Base-by-base conservation (phyloP, 225 moss, liverwort and hornwort genomes). In the Bryum argenteum region DNA sequence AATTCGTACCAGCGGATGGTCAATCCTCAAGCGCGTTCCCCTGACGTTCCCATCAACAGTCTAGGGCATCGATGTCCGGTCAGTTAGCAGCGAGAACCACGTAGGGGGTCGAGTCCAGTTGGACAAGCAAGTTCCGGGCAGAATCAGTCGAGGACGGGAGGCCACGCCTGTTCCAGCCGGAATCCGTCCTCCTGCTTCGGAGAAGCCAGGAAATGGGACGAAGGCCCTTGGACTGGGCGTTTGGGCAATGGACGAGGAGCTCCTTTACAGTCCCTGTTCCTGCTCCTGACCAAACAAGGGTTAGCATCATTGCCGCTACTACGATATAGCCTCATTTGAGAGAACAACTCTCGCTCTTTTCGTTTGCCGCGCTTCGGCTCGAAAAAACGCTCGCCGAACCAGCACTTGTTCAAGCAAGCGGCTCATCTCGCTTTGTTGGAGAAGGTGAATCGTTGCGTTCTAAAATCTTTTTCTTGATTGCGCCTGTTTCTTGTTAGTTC, bases 281-380 rank as follows among this genome's bases (percentile, higher is more conserved):
- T 74, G 54, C 41, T 59, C 44, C 61, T 75, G 19, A 50, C 28
- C 65, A 33, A 33, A 54, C 41, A 66, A 78, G 81, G 81, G 81
- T 82, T 82, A 74, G 81, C 78, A 56, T 69, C 26, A n/a, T 44
- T 11, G 51, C 43, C 45, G 76, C 74, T 71, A 63, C 16, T n/a
- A 62, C 5, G 5, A 2, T 75, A 76, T 71, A 71, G 80, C 61
- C 28, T 53, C 74, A 61, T 40, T 60, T 47, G n/a, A n/a, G n/a
- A n/a, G n/a, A n/a, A n/a, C n/a, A 2, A 47, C 60, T 73, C 13
- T 26, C 59, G 53, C 47, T 39, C 59, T 40, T 47, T 45, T 47
- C 37, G 8, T 43, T 22, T 21, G 23, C 18, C 48, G 5, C 18
- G n/a, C 13, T 21, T 69, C 56, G n/a, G 53, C 53, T 23, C 65